Base-by-base conservation (phyloP, 2,329 filamentous ascomycete species). In the Fusarium sp. region DNA sequence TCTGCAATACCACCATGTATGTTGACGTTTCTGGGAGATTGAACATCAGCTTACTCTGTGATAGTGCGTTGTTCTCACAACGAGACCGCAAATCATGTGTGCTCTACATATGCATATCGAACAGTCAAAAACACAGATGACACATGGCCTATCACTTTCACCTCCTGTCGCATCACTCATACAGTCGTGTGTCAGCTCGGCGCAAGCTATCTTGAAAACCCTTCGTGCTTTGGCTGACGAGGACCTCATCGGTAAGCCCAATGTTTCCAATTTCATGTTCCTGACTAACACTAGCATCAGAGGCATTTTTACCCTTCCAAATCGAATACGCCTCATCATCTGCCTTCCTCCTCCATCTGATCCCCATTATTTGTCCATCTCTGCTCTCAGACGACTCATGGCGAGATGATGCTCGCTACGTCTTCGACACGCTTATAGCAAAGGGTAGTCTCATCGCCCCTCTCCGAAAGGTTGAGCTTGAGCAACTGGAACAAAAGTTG, bases 261-360 rank as follows among this genome's bases (percentile, higher is more conserved):
- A 10, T 4, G 4, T 2, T 0, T 0, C 5, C 1, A 3, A 8
- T 1, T 4, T 10, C 2, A 7, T 15, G 1, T 0, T 2, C 19
- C 0, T 10, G 10, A 22, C 35, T 61, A n/a, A 65, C 17, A 3
- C 5, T 33, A 4, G 14, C 0, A 15, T 3, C 3, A 73, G 71
- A 74, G 40, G 76, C 79, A 3, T 81, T 81, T 13, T 24, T 81
- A 3, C 79, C 79, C 0, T 81, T 81, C 14, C 79, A 81, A 43
- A 75, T 81, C 13, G 79, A 81, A 57, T 79, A 80, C 37, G 79
- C 80, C 7, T 81, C 78, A 9, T 80, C 79, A 1, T 81, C 79
- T 3, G 77, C 79, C 0, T 80, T 81, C 35, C 73, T 81, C 2
- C 74, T 81, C 4, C 76, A 79, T 17, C 70, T 81, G 0, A 75